Evolutionary conservation across 495 filamentous ascomycete genomes (phyloP).

Genomic region (Tuber calosporum): DNA sequence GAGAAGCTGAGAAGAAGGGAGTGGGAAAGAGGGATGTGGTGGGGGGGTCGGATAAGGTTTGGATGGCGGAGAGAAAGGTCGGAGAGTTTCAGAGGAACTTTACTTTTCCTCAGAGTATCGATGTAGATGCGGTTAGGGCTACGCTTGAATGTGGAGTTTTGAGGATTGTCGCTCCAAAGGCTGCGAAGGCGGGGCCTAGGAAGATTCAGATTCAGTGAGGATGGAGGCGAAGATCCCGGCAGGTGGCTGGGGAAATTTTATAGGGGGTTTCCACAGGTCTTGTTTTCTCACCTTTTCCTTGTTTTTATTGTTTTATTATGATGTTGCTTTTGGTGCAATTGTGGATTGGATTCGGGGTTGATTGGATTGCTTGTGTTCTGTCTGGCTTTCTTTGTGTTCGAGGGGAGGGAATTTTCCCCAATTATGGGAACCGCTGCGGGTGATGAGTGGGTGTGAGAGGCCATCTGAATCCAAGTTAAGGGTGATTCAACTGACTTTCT

Average conservation of each 20-base stretch:
- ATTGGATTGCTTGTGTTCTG: neutral
- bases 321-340: constrained; percentile 20
- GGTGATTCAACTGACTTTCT: neutral
- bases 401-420: neutral
- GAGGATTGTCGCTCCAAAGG: constrained; percentile 68
- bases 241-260: neutral
- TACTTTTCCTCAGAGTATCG: constrained; percentile 64
- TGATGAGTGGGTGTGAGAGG: neutral
- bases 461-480: neutral
- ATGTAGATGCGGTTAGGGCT: constrained; percentile 71
- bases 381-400: neutral
- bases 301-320: neutral
- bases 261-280: neutral
- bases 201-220: constrained; percentile 55
- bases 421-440: neutral
- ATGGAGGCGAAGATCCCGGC: neutral
- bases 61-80: constrained; percentile 70
- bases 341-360: neutral
- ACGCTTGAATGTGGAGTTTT: constrained; percentile 68
- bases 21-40: constrained; percentile 41
- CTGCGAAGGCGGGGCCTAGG: constrained; percentile 48
- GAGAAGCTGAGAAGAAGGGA: constrained; percentile 30
- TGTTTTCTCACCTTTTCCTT: neutral
- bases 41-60: constrained; percentile 47
- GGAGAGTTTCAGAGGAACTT: constrained; percentile 77